phyloP scores from a whole-genome alignment of 2,329 filamentous ascomycete species.

The Ophiostoma sp. region DNA sequence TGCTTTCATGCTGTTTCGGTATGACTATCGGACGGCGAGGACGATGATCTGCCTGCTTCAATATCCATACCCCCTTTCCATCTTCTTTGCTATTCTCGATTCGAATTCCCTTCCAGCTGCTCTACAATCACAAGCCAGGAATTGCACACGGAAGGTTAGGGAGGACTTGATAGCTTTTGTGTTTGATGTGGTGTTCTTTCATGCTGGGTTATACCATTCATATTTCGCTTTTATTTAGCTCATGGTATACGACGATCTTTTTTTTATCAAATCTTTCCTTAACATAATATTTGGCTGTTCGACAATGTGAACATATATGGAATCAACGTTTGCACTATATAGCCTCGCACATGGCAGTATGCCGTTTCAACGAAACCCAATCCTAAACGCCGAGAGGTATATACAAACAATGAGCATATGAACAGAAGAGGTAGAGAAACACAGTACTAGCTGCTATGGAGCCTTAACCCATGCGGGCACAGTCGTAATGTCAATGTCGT shows the following conservation, averaged over 20 bases:
- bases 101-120: not conserved
- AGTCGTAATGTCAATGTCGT: slow-evolving; percentile 49
- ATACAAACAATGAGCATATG: slow-evolving; percentile 8
- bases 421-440: not conserved
- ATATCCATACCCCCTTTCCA: not conserved
- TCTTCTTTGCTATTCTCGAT: not conserved
- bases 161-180: slow-evolving; percentile 1
- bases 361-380: not conserved
- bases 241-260: slow-evolving; percentile 15
- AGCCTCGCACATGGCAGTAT: not conserved
- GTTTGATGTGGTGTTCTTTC: slow-evolving; percentile 7
- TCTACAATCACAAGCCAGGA: not conserved
- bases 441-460: slow-evolving; percentile 12
- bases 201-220: slow-evolving; percentile 8
- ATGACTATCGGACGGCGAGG: not conserved
- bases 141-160: not conserved
- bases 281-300: too few species aligned
- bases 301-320: too few species aligned
- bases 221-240: not conserved
- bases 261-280: not conserved
- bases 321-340: not conserved
- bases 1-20: not conserved
- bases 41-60: too few species aligned
- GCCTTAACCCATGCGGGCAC: slow-evolving; percentile 34
- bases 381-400: slow-evolving; percentile 9